Evolutionary conservation across 148 eudicot genomes (phyloP).

Genomic region (Cornus controversa): DNA sequence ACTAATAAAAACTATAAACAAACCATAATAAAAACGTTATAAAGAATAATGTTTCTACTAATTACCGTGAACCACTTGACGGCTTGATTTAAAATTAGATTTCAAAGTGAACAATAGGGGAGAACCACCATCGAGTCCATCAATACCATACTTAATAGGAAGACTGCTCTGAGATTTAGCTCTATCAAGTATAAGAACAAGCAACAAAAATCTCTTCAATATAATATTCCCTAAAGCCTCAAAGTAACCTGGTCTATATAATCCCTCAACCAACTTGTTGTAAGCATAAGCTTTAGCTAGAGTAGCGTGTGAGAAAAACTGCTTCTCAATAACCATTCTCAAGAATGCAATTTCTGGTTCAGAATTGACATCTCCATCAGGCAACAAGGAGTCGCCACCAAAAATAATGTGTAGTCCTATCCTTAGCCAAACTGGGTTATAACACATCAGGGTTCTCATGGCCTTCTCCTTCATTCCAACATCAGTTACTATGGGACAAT

Average conservation of each 20-base stretch:
- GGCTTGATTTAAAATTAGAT: slow-evolving; percentile 68
- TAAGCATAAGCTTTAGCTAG: slow-evolving; percentile 79
- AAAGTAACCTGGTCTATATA: slow-evolving; percentile 92
- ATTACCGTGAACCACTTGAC: slow-evolving; percentile 74
- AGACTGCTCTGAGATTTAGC: slow-evolving; percentile 73
- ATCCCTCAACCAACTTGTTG: slow-evolving; percentile 88
- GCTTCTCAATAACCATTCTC: slow-evolving; percentile 82
- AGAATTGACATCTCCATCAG: slow-evolving; percentile 46
- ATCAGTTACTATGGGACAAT: slow-evolving; percentile 91
- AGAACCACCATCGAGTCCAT: slow-evolving; percentile 98
- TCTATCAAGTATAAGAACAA: slow-evolving; percentile 84
- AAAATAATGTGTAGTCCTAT: slow-evolving; percentile 75
- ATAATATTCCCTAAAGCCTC: slow-evolving; percentile 75
- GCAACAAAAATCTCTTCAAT: slow-evolving; percentile 83
- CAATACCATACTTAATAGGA: slow-evolving; percentile 87
- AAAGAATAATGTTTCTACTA: neutral
- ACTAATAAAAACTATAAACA: slow-evolving; percentile 9
- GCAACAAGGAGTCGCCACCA: slow-evolving; percentile 88
- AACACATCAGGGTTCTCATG: slow-evolving; percentile 62
- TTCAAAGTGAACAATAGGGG: slow-evolving; percentile 74
- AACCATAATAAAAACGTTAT: slow-evolving; percentile 1
- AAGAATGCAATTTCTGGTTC: slow-evolving; percentile 79
- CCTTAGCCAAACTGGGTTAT: slow-evolving; percentile 82
- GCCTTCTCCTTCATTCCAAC: slow-evolving; percentile 89
- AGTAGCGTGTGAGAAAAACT: slow-evolving; percentile 72